phyloP scores from a whole-genome alignment of 78 protist species.

The Dictyostelium citrinum region DNA sequence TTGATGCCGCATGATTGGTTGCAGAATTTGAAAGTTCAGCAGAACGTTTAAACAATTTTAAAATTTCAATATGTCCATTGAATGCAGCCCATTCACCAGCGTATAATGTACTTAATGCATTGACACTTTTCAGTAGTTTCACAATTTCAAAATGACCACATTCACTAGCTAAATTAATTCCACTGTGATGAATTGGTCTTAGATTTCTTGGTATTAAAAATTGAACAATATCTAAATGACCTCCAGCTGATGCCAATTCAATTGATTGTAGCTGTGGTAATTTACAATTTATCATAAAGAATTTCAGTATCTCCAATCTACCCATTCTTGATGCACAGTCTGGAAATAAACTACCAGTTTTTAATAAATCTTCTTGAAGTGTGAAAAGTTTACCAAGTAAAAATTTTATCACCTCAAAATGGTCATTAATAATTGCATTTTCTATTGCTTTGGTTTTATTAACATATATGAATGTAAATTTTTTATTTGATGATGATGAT shows the following conservation, averaged over 20 bases:
- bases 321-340: background rate
- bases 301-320: background rate
- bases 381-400: background rate
- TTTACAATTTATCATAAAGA: background rate
- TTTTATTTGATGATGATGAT: no score
- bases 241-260: background rate
- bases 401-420: background rate
- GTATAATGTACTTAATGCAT: background rate
- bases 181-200: background rate
- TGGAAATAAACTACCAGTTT: background rate
- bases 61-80: background rate
- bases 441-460: background rate
- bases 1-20: background rate
- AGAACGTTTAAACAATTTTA: background rate
- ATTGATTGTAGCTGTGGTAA: background rate
- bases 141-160: background rate
- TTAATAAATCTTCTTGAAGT: background rate
- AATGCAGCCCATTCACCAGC: background rate
- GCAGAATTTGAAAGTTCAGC: background rate
- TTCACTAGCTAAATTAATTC: background rate
- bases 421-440: background rate
- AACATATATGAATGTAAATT: background rate
- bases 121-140: background rate
- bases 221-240: conserved; percentile 18
- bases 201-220: background rate